Conservation (phyloP, 495 filamentous ascomycete species). For the Lasiosphaeriaceae sp. region DNA sequence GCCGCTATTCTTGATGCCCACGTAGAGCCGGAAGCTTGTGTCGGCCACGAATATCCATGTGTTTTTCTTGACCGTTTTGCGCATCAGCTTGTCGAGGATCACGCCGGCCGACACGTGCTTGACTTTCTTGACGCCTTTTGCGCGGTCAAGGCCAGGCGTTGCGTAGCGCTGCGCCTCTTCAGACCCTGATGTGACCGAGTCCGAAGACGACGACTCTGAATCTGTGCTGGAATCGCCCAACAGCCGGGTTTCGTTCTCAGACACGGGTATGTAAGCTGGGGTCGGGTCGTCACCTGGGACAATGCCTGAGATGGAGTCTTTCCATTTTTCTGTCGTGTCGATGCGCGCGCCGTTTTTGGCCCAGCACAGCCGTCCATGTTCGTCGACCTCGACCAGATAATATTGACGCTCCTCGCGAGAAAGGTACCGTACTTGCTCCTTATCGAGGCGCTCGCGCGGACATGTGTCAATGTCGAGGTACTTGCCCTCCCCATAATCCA, state of each 20-base stretch:
- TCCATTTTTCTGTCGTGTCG: slow-evolving; percentile 69
- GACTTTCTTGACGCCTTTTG: slow-evolving; percentile 59
- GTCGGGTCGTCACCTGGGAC: slow-evolving; percentile 60
- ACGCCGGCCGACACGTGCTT: slow-evolving; percentile 55
- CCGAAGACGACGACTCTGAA: slow-evolving; percentile 9
- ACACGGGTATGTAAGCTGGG: slow-evolving; percentile 40
- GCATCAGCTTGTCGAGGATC: slow-evolving; percentile 67
- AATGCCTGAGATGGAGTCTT: slow-evolving; percentile 75
- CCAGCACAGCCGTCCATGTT: slow-evolving; percentile 67
- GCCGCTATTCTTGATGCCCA: slow-evolving; percentile 85
- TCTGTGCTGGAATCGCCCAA: slow-evolving; percentile 19
- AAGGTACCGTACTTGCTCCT: slow-evolving; percentile 70
- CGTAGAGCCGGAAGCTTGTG: slow-evolving; percentile 79
- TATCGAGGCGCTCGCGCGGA: slow-evolving; percentile 61
- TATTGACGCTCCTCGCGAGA: slow-evolving; percentile 65
- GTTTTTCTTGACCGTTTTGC: slow-evolving; percentile 66
- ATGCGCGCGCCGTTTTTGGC: slow-evolving; percentile 73
- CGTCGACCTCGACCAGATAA: slow-evolving; percentile 69
- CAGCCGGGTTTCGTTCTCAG: slow-evolving; percentile 14
- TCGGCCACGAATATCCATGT: slow-evolving; percentile 93
- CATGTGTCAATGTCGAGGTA: slow-evolving; percentile 55
- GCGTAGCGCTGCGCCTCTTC: slow-evolving; percentile 45
- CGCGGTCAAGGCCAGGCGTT: slow-evolving; percentile 49
- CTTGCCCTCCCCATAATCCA: slow-evolving; percentile 76
- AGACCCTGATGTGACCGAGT: background rate